phyloP scores from a whole-genome alignment of 73 alveolate genomes.

The Paramecium octaurelia region DNA sequence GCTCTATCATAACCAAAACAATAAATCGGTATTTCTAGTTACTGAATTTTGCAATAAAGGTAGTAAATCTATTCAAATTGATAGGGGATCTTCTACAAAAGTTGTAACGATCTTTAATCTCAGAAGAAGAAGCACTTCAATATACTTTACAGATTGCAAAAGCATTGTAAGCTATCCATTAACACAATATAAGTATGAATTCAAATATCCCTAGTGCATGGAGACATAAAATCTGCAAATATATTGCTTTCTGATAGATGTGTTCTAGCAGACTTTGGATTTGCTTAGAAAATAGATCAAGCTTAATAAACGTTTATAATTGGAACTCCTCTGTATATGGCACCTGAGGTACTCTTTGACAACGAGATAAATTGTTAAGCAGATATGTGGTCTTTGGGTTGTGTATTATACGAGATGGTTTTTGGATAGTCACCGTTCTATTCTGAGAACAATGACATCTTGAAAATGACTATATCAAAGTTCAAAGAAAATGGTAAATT shows the following conservation, averaged over 20 bases:
- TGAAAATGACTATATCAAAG: background rate
- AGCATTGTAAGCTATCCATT: background rate
- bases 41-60: constrained; percentile 33
- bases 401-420: constrained; percentile 71
- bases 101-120: background rate
- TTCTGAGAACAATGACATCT: constrained; percentile 18
- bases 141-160: constrained; percentile 1
- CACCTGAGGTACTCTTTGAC: constrained; percentile 32
- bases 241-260: background rate
- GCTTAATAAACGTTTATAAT: background rate
- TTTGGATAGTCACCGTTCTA: constrained; percentile 69
- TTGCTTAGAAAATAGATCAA: background rate
- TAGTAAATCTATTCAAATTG: background rate
- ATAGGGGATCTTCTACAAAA: background rate
- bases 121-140: constrained; percentile 19
- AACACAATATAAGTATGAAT: background rate
- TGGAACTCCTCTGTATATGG: constrained; percentile 42
- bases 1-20: background rate
- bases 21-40: background rate
- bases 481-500: background rate
- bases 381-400: constrained; percentile 79
- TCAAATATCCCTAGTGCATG: background rate
- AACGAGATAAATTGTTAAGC: constrained; percentile 1
- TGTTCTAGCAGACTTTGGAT: constrained; percentile 40
- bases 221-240: constrained; percentile 47